Base-by-base conservation (phyloP, 2,329 filamentous ascomycete genomes). In the Aaosphaeria arxii region DNA sequence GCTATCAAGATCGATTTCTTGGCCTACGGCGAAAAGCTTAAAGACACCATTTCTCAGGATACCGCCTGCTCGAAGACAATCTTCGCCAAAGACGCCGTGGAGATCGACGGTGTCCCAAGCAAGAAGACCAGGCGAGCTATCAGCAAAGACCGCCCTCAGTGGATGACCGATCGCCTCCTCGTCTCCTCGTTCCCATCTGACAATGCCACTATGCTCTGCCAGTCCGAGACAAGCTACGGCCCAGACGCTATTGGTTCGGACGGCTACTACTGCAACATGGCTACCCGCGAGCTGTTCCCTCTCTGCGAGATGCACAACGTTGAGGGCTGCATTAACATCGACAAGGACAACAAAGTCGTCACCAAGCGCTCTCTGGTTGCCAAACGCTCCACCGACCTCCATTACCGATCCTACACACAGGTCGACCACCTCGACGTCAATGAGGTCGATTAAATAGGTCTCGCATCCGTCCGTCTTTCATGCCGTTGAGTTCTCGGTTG, bases 1-100 rank as follows among this genome's bases (percentile, higher is more conserved):
- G 40, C 47, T 13, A 24, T 53, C 24, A 53, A 50, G 30, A 44
- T 53, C 39, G 32, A 47, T 7, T 33, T 49, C 30, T 40, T 30
- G n/a, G 47, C 50, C 11, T 53, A 53, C 32, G 45, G 48, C n/a
- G 31, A 49, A 24, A 32, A 49, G n/a, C 30, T 52, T 28, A 7
- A 7, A 31, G 47, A 52, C n/a, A 46, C 40, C 24, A 13, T 40
- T n/a, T 30, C 32, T 17, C 43, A 43, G 13, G 17, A 49, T 17
- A 24, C 17, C 17, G 43, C 43, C 9, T 51, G 46, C 30, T 11
- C 30, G 32, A 29, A 30, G 11, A 51, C 49, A 11, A 48, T 45
- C 31, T 51, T 42, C 38, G 38, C 42, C 30, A 11, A 13, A 39
- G 46, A 51, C 42, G 46, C 33, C 40, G 46, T 45, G 9, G 42